A percentile compares a stretch with the other conserved stretches of the same genome.
These are phyloP conservation scores for Avicennia marina DNA, from an alignment of 257 asterid species.

Conservation along the genomic window DNA sequence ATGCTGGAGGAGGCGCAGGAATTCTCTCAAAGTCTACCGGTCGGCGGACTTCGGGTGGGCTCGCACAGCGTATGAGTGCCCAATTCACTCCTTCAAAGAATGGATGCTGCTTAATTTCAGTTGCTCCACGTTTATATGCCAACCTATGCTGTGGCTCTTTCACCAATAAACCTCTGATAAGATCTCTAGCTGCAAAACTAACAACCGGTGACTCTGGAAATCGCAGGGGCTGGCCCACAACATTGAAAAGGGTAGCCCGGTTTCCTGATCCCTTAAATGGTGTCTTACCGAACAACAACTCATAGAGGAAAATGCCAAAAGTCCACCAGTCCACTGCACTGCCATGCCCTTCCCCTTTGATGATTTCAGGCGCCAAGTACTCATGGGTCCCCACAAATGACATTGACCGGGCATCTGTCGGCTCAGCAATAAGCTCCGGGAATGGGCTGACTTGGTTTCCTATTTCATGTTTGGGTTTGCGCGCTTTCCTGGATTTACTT, in stretches of 20 bases:
- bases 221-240: constrained; percentile 54
- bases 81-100: not conserved
- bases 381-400: too few species aligned
- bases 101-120: too few species aligned
- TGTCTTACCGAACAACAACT: constrained; percentile 51
- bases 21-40: not conserved
- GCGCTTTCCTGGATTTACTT: constrained; percentile 43
- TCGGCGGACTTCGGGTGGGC: not conserved
- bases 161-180: constrained; percentile 54
- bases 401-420: too few species aligned
- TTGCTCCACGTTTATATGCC: too few species aligned
- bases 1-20: not conserved
- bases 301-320: constrained; percentile 50
- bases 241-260: constrained; percentile 56
- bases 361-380: too few species aligned
- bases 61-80: not conserved
- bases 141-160: too few species aligned
- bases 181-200: constrained; percentile 55
- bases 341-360: constrained; percentile 78
- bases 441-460: constrained; percentile 44
- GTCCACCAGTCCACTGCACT: constrained; percentile 77
- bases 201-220: constrained; percentile 56
- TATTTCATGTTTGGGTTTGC: constrained; percentile 37
- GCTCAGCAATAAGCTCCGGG: too few species aligned
- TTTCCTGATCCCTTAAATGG: constrained; percentile 61